phyloP scores from a whole-genome alignment of 768 basidiomycete species.

The Hericium rajendrae region DNA sequence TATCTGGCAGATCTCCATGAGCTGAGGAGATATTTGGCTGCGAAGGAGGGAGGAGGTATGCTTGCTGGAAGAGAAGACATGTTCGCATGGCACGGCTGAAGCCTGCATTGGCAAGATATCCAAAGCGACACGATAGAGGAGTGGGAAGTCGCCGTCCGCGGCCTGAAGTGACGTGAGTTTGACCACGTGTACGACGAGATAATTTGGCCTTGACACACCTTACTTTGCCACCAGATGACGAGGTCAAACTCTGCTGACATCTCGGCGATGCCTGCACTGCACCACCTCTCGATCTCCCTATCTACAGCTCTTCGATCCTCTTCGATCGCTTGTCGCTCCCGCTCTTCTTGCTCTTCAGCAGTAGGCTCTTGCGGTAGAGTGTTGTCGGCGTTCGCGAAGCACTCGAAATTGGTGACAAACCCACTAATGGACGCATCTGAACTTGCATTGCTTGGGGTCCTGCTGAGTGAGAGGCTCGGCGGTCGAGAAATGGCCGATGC shows the following conservation, averaged over 20 bases:
- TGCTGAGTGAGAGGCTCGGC: not conserved
- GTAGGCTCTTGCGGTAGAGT: too few relatives aligned
- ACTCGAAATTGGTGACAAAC: too few relatives aligned
- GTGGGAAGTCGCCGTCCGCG: not conserved
- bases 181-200: too few relatives aligned
- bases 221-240: not conserved
- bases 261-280: not conserved
- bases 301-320: not conserved
- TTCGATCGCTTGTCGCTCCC: not conserved
- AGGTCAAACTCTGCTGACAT: not conserved
- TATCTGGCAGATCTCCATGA: conserved; percentile 8
- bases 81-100: conserved; percentile 12
- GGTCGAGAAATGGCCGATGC: not conserved
- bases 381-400: too few relatives aligned
- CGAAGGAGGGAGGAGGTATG: conserved; percentile 5
- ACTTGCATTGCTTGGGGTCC: too few relatives aligned
- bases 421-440: too few relatives aligned
- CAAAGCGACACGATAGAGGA: conserved; percentile 4
- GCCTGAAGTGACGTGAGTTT: not conserved
- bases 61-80: conserved; percentile 11
- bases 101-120: conserved; percentile 12
- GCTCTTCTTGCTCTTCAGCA: not conserved
- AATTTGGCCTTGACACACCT: too few relatives aligned
- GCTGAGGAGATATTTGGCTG: not conserved
- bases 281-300: not conserved